A percentile compares a stretch with the other conserved stretches of the same genome.
These are phyloP conservation scores for Saturnispora serradocipensis DNA, from an alignment of 805 yeast species.

Conservation along the genomic window DNA sequence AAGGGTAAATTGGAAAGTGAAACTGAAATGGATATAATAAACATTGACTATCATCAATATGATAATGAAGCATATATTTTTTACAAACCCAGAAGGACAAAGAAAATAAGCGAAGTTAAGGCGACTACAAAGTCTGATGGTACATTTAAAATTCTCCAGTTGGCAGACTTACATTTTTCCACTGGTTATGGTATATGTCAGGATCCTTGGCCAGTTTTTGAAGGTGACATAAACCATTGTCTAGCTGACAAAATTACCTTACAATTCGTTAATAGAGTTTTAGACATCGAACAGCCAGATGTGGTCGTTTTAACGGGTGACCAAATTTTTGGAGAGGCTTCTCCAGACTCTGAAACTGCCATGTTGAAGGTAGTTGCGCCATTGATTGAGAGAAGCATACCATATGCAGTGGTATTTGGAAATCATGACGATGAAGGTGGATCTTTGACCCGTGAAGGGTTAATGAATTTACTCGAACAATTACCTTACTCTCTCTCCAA, in stretches of 20 bases:
- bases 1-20: slow-evolving; percentile 2
- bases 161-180: slow-evolving; percentile 88
- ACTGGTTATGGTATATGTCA: slow-evolving; percentile 75
- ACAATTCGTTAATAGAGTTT: slow-evolving; percentile 47
- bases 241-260: slow-evolving; percentile 71
- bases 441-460: slow-evolving; percentile 44
- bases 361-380: slow-evolving; percentile 70
- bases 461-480: slow-evolving; percentile 45
- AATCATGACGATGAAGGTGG: slow-evolving; percentile 96
- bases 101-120: slow-evolving; percentile 23
- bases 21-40: neutral
- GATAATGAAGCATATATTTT: slow-evolving; percentile 13
- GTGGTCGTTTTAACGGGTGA: slow-evolving; percentile 86
- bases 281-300: slow-evolving; percentile 76
- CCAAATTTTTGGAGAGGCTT: slow-evolving; percentile 71
- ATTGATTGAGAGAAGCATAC: slow-evolving; percentile 56
- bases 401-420: slow-evolving; percentile 82
- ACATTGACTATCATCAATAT: slow-evolving; percentile 10
- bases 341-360: slow-evolving; percentile 78
- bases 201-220: slow-evolving; percentile 50
- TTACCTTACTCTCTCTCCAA: slow-evolving; percentile 63
- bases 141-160: slow-evolving; percentile 70
- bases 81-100: slow-evolving; percentile 7
- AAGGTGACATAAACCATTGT: slow-evolving; percentile 40
- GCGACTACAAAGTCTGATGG: slow-evolving; percentile 31